Percentiles rank a stretch among this genome's conserved stretches.
Evolutionary conservation across 2,329 filamentous ascomycete genomes (phyloP).

Genomic region (Microcyclosporella mali): DNA sequence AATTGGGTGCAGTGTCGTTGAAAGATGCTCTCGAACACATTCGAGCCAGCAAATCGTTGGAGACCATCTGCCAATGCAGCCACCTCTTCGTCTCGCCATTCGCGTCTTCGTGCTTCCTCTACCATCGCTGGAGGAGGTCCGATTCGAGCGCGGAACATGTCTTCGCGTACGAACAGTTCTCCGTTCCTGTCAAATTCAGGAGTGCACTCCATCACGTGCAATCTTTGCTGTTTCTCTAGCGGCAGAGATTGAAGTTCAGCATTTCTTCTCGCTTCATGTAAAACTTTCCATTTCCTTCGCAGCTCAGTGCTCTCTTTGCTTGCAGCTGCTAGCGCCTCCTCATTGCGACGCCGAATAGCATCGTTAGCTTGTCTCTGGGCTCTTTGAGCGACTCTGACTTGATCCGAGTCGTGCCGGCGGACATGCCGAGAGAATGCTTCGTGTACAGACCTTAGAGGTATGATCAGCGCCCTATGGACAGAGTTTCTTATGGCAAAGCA

Average conservation of each 20-base stretch:
- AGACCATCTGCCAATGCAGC: constrained; percentile 26
- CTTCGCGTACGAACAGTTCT: constrained; percentile 33
- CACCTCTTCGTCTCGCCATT: constrained; percentile 32
- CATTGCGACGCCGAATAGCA: not conserved
- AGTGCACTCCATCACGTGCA: constrained; percentile 10
- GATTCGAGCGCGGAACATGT: constrained; percentile 30
- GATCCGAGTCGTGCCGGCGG: constrained; percentile 1
- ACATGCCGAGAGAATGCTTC: constrained; percentile 9
- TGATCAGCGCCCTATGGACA: constrained; percentile 12
- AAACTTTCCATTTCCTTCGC: constrained; percentile 3
- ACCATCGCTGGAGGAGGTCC: constrained; percentile 24
- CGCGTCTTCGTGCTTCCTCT: constrained; percentile 9
- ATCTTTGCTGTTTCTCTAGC: constrained; percentile 17
- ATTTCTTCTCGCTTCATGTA: constrained; percentile 1
- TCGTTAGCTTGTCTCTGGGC: constrained; percentile 8
- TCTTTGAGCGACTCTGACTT: constrained; percentile 3
- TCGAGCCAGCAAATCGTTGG: constrained; percentile 17
- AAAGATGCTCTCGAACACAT: constrained; percentile 26
- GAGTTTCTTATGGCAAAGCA: constrained; percentile 15
- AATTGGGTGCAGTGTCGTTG: constrained; percentile 17
- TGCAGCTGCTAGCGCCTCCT: constrained; percentile 1
- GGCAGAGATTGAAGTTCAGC: not conserved
- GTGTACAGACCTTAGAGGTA: constrained; percentile 13
- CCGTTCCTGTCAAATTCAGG: constrained; percentile 36
- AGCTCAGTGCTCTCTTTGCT: not conserved